Conservation (phyloP, 306 rosid genomes). For the Phaseolus lunatus region DNA sequence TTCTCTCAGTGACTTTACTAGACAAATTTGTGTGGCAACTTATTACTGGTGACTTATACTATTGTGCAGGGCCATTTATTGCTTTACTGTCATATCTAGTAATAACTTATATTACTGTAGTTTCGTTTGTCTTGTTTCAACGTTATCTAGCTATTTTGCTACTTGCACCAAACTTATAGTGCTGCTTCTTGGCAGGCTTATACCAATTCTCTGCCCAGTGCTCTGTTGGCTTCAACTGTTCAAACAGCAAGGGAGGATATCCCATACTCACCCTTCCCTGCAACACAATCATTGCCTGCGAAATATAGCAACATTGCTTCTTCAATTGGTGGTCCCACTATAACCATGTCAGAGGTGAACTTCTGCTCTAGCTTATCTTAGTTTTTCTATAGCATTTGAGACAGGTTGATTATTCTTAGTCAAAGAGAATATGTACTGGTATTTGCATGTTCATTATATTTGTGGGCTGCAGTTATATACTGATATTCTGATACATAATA, state of each 20-base stretch:
- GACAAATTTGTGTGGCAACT: slow-evolving; percentile 17
- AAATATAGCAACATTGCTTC: slow-evolving; percentile 85
- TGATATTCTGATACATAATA: slow-evolving; percentile 6
- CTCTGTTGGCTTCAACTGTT: slow-evolving; percentile 77
- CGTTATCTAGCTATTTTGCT: slow-evolving; percentile 6
- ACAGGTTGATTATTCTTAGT: slow-evolving; percentile 5
- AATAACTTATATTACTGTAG: slow-evolving; percentile 8
- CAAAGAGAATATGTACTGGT: background rate
- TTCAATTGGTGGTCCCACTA: slow-evolving; percentile 79
- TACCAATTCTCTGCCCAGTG: slow-evolving; percentile 84
- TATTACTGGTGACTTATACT: background rate
- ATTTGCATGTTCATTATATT: background rate
- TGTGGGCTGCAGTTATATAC: slow-evolving; percentile 20
- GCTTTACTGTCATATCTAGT: background rate
- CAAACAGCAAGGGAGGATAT: slow-evolving; percentile 89
- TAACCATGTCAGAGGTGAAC: slow-evolving; percentile 89
- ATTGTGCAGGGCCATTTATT: slow-evolving; percentile 11
- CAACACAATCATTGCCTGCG: slow-evolving; percentile 75
- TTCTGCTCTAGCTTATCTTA: slow-evolving; percentile 37
- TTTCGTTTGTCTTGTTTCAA: background rate
- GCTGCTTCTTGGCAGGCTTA: slow-evolving; percentile 67
- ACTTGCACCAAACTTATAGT: slow-evolving; percentile 28
- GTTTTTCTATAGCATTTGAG: slow-evolving; percentile 27
- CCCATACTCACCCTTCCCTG: slow-evolving; percentile 90
- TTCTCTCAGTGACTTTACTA: background rate